phyloP scores from a whole-genome alignment of 441 rosid genomes.

The Jatropha multifida region DNA sequence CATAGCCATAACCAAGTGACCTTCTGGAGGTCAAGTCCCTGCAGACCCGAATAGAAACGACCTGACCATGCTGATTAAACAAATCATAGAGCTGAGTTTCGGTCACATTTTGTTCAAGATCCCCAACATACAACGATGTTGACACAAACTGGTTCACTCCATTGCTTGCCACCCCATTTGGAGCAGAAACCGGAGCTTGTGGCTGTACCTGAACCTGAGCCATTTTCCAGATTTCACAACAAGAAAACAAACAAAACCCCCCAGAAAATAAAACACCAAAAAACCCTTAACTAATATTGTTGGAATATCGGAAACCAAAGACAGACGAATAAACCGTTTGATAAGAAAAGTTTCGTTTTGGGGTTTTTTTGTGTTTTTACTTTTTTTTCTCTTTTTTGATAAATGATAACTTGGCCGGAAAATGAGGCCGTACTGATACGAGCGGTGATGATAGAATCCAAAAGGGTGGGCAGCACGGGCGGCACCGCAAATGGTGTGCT shows the following conservation, averaged over 20 bases:
- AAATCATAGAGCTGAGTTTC: slow-evolving; percentile 80
- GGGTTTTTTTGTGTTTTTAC: background rate
- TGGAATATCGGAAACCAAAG: background rate
- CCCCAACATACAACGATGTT: slow-evolving; percentile 86
- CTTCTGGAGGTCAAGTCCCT: slow-evolving; percentile 66
- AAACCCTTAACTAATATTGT: background rate
- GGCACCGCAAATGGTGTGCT: slow-evolving; percentile 29
- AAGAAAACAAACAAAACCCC: slow-evolving; percentile 7
- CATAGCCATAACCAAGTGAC: slow-evolving; percentile 88
- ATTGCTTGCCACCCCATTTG: slow-evolving; percentile 23
- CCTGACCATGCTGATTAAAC: slow-evolving; percentile 75
- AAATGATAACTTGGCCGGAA: slow-evolving; percentile 10
- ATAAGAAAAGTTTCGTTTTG: background rate
- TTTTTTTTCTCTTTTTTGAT: background rate
- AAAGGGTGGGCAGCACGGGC: slow-evolving; percentile 34
- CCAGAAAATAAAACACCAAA: background rate
- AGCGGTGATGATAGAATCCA: background rate
- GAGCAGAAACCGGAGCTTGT: slow-evolving; percentile 29
- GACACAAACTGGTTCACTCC: slow-evolving; percentile 36
- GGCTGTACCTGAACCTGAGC: slow-evolving; percentile 39
- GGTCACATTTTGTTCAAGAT: slow-evolving; percentile 66
- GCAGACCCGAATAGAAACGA: slow-evolving; percentile 77
- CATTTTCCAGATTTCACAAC: slow-evolving; percentile 15
- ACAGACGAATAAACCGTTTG: background rate
- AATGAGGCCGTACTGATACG: background rate